Evolutionary conservation across 495 filamentous ascomycete genomes (phyloP), one percentile per base, ranked within the genome.

Genomic region (Glonium stellatum): DNA sequence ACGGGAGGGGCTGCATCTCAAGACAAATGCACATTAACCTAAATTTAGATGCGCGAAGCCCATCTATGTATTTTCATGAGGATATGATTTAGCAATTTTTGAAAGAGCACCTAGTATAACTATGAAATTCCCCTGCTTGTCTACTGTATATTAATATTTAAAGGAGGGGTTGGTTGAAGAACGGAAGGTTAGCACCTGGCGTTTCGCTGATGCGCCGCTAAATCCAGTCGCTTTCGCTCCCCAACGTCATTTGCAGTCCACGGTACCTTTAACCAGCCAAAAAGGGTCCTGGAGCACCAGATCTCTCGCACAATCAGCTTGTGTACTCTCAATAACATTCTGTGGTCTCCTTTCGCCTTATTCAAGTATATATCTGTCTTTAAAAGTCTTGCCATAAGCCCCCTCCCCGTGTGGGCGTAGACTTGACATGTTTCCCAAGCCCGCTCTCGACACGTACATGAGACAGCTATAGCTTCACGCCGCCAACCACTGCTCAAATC

Each of bases 391-490:
- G 39, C 39, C 39, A 44, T 8, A 31, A 51, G n/a, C n/a, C 48
- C 48, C 15, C 19, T 25, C 5, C 19, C 21, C 48, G 48, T 31
- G 48, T 31, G 21, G 48, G 48, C 48, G 48, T 22, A n/a, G 18
- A 31, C 21, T 51, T 23, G 48, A 51, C 23, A 51, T 51, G 48
- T 27, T 25, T 51, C 48, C 25, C 21, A 18, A 51, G 23, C 15
- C 21, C 48, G 18, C 25, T 51, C 6, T 25, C 48, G 1, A 51
- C 23, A 22, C 58, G 42, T 35, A 42, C 47, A 10, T 52, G 42
- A 52, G 34, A 44, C 47, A 21, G 21, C 47, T 47, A 53, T 53
- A 62, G 60, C 46, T 53, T 53, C 47, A 25, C 15, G 19, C 49
- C 31, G 11, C 53, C 39, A 56, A 18, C 12, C 21, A 18, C n/a